phyloP scores from a whole-genome alignment of 331 rosid species.

The Erythrophleum ivorense region DNA sequence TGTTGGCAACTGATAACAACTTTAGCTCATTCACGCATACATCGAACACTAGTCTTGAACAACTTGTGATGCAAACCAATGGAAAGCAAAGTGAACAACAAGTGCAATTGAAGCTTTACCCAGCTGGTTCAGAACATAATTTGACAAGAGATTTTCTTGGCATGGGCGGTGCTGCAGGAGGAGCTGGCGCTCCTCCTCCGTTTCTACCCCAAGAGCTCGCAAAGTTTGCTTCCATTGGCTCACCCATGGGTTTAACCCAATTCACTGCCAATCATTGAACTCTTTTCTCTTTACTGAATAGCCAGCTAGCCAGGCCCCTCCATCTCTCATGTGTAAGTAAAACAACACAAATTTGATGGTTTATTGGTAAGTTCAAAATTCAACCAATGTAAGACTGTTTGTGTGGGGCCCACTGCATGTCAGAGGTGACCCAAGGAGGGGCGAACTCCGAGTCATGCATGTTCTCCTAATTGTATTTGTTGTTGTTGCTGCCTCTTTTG shows the following conservation, averaged over 20 bases:
- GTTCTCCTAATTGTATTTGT: constrained; percentile 33
- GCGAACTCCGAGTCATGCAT: constrained; percentile 54
- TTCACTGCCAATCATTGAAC: constrained; percentile 67
- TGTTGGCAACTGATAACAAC: constrained; percentile 18
- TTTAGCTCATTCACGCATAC: constrained; percentile 39
- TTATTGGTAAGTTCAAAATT: not conserved
- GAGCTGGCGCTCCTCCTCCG: constrained; percentile 43
- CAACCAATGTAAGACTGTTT: not conserved
- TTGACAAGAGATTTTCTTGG: constrained; percentile 84
- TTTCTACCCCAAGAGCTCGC: constrained; percentile 66
- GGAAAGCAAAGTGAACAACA: constrained; percentile 39
- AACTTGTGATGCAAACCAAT: constrained; percentile 47
- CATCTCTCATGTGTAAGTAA: not conserved
- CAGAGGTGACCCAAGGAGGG: constrained; percentile 47
- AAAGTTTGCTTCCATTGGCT: constrained; percentile 61
- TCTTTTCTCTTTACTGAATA: not conserved
- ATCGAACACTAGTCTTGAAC: constrained; percentile 49
- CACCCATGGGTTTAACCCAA: constrained; percentile 70
- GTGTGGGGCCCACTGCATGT: constrained; percentile 56
- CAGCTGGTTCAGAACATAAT: constrained; percentile 46
- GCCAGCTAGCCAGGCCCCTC: not conserved
- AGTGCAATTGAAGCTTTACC: constrained; percentile 40
- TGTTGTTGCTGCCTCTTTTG: constrained; percentile 19
- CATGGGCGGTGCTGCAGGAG: constrained; percentile 54
- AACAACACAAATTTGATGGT: constrained; percentile 26